phyloP scores from a whole-genome alignment of 306 rosid genomes.

The Lotus japonicus region DNA sequence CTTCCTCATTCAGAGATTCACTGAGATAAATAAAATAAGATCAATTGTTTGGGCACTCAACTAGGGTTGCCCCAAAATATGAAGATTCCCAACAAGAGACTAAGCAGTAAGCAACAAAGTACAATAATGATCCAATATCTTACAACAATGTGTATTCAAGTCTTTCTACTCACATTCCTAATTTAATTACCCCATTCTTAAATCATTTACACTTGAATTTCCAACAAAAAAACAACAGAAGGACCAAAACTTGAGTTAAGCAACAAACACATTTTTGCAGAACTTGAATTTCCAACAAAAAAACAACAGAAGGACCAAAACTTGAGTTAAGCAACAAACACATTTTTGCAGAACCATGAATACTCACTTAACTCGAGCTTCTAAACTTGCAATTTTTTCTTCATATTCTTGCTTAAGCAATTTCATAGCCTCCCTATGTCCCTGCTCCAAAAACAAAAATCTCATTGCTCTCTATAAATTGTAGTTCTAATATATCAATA shows the following conservation, averaged over 20 bases:
- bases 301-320: background rate
- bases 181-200: background rate
- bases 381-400: constrained; percentile 38
- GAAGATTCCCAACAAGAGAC: background rate
- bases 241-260: background rate
- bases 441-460: constrained; percentile 32
- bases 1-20: constrained; percentile 40
- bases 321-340: background rate
- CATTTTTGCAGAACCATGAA: background rate
- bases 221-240: background rate
- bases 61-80: background rate
- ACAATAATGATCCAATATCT: background rate
- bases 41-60: background rate
- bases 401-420: constrained; percentile 47
- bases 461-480: background rate
- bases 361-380: constrained; percentile 53
- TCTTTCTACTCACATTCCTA: background rate
- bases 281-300: background rate
- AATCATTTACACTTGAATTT: background rate
- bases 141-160: too few species aligned
- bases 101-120: background rate
- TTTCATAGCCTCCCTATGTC: constrained; percentile 31
- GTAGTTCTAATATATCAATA: background rate
- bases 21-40: constrained; percentile 25
- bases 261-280: background rate